A percentile compares a stretch with the other conserved stretches of the same genome.
phyloP scores from a whole-genome alignment of 805 yeast genomes.

The Metschnikowia gruessii region DNA sequence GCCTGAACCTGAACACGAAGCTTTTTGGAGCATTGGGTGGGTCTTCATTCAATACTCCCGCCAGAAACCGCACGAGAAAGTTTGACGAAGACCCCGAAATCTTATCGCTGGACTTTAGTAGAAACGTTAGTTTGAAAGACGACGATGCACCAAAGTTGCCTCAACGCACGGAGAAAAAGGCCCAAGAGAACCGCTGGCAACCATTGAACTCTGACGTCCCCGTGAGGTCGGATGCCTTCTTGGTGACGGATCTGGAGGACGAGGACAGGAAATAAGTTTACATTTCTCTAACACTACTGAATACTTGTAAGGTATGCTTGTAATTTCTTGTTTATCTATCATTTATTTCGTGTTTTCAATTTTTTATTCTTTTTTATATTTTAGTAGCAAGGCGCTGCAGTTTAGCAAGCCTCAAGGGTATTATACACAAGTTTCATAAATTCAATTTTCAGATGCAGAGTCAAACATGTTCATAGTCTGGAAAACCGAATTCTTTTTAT shows the following conservation, averaged over 20 bases:
- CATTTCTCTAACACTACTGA: neutral
- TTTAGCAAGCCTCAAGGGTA: neutral
- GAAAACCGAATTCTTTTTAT: slow-evolving; percentile 16
- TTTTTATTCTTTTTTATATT: slow-evolving; percentile 1
- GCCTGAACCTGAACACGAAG: slow-evolving; percentile 26
- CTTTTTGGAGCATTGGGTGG: slow-evolving; percentile 48
- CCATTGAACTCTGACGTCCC: slow-evolving; percentile 39
- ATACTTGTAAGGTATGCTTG: too few species aligned
- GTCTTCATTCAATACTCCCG: slow-evolving; percentile 32
- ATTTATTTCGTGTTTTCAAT: neutral
- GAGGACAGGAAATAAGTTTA: slow-evolving; percentile 26
- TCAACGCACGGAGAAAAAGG: slow-evolving; percentile 13
- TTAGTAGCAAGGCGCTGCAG: neutral
- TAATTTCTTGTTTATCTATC: neutral
- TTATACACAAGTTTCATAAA: slow-evolving; percentile 14
- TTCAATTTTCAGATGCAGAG: slow-evolving; percentile 10
- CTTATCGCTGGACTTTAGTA: slow-evolving; percentile 49
- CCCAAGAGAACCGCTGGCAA: slow-evolving; percentile 33
- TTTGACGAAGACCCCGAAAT: slow-evolving; percentile 58
- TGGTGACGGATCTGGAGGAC: slow-evolving; percentile 45
- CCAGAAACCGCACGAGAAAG: slow-evolving; percentile 24
- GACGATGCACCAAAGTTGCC: slow-evolving; percentile 28
- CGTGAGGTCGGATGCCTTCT: slow-evolving; percentile 42
- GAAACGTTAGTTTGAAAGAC: slow-evolving; percentile 39
- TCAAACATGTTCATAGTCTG: slow-evolving; percentile 17